Base-by-base conservation (phyloP, 148 eudicot species). In the Fallopia convolvulus region DNA sequence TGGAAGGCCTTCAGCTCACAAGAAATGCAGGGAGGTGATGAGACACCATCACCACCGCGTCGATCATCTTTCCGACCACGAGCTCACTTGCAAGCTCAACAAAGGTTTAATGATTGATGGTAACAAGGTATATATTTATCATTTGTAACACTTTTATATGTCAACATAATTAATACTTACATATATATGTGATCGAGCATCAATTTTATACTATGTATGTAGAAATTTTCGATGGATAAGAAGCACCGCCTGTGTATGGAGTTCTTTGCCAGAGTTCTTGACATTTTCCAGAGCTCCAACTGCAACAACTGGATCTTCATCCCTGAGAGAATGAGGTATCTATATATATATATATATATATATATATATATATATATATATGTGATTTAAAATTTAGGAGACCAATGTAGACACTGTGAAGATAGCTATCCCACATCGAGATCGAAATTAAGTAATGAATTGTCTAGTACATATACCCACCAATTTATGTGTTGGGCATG, bases 211-310 rank as follows among this genome's bases (percentile, higher is more conserved):
- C 8, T 44, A 26, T 61, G 3, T 68, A 26, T 73, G 75, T 55
- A 73, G 75, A 44, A 10, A 33, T 73, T 73, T 23, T 73, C 2
- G 33, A 17, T 48, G 1, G 75, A 73, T 73, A 55, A 15, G 6
- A 73, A 48, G 75, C 75, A 42, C 55, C 75, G 1, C 39, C 10
- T 73, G 75, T 21, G 75, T 26, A 32, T 3, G 32, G 75, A 73
- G 75, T 15, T 42, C 33, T 73, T 73, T 73, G 75, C 75, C 4
- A 73, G 46, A 46, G 75, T 55, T 44, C 55, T 73, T 48, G 9
- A 21, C 75, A 73, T 73, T 73, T 14, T 55, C 8, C 4, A 17
- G 32, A 55, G 33, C 1, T 73, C 75, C 50, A 73, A 48, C 55
- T 48, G 53, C 10, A 9, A n/a, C 32, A 7, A 73, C 18, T 73